A percentile compares a stretch with the other conserved stretches of the same genome.
These are phyloP conservation scores for Globisporangium camurandrum DNA, from an alignment of 352 stramenopile species.

Conservation along the genomic window DNA sequence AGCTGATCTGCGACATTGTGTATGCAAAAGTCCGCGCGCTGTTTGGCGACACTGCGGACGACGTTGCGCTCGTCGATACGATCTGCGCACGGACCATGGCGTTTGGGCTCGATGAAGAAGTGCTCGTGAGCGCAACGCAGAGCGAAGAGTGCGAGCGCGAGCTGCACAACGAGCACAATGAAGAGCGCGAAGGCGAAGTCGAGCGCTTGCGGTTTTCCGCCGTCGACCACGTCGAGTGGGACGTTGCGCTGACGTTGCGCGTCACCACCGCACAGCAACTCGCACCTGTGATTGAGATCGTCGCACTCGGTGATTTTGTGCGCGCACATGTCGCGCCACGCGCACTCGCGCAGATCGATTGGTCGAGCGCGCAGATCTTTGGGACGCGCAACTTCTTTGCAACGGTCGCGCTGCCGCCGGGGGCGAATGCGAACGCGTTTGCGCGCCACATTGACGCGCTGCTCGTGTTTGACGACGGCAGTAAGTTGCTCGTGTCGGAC, in stretches of 20 bases:
- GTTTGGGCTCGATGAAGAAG: constrained; percentile 34
- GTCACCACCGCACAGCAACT: constrained; percentile 7
- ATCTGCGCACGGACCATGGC: constrained; percentile 10
- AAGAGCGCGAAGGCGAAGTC: constrained; percentile 24
- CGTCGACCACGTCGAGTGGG: constrained; percentile 16
- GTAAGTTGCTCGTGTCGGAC: neutral
- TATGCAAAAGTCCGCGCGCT: constrained; percentile 4
- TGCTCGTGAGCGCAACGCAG: constrained; percentile 31
- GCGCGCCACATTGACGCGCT: constrained; percentile 24
- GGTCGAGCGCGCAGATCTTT: constrained; percentile 20
- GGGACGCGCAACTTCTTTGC: constrained; percentile 44
- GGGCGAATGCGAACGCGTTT: constrained; percentile 14
- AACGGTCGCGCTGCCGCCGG: constrained; percentile 3
- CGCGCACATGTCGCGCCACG: neutral
- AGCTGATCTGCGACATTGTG: constrained; percentile 33
- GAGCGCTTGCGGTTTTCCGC: constrained; percentile 9
- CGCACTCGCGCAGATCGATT: constrained; percentile 17
- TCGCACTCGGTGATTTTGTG: constrained; percentile 4
- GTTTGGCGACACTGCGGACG: neutral
- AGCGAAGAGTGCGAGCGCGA: constrained; percentile 50
- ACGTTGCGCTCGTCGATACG: constrained; percentile 4
- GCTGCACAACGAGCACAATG: constrained; percentile 45
- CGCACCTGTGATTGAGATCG: neutral
- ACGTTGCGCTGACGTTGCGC: constrained; percentile 11
- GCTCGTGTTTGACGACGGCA: neutral